Evolutionary conservation across 768 basidiomycete genomes (phyloP), one percentile per base, ranked within the genome.

Genomic region (Tubosaeta sp.): DNA sequence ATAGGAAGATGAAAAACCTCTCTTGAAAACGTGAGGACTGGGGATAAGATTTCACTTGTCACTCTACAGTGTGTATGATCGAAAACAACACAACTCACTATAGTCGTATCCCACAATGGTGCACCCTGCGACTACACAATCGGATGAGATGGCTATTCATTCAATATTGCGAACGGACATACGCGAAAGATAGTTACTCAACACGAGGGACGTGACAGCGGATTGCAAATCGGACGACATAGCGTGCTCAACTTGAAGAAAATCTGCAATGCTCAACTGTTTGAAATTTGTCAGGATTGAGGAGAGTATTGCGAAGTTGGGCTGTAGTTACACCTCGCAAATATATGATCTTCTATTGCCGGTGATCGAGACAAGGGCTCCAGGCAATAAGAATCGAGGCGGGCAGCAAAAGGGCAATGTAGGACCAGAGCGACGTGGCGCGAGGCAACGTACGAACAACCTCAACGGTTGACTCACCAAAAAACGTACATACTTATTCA

Each of bases 31-130:
- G 43, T 49, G 36, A 53, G 52, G 31, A 49, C 52, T 53, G 44
- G 35, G 9, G 18, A 19, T 13, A 21, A 24, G 6, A 30, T 25
- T 19, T 19, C 35, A 14, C 31, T 34, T 9, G 29, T 16, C 12
- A 14, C 31, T 4, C 16, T 29, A 21, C 4, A 8, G 3, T 19
- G 36, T 5, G n/a, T 5, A 22, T 31, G 22, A 18, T 14, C 14
- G 4, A 14, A 29, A 27, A 19, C 12, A 13, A 14, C 1, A 27
- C 22, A 4, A 19, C 56, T 48, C n/a, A 56, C 54, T 10, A 22
- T 48, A 57, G 22, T 57, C 55, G 35, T 57, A 57, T 13, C 25
- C 40, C 14, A 49, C 34, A 13, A 24, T 30, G 10, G 41, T 25
- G 2, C 36, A 22, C 2, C 19, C 12, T 1, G 22, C 0, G 4